phyloP scores from a whole-genome alignment of 805 yeast genomes.

The Phaffomyces antillensis region DNA sequence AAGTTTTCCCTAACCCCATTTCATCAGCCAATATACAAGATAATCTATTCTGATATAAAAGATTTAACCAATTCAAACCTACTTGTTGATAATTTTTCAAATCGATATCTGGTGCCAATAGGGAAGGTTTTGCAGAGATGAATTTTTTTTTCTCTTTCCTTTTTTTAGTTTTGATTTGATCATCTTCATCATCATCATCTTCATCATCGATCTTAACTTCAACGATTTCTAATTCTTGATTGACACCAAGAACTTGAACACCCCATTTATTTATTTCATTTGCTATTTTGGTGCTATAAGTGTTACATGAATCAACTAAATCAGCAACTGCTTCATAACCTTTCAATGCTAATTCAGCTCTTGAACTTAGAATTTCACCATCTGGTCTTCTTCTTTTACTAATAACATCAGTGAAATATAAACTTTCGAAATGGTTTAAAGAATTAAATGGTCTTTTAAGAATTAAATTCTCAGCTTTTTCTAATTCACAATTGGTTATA shows the following conservation, averaged over 20 bases:
- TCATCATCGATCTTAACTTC: constrained; percentile 35
- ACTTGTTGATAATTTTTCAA: constrained; percentile 91
- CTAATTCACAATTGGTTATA: constrained; percentile 63
- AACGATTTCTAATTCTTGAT: constrained; percentile 61
- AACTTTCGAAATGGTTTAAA: constrained; percentile 51
- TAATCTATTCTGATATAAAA: constrained; percentile 68
- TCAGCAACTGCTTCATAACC: constrained; percentile 95
- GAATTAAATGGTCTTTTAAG: constrained; percentile 61
- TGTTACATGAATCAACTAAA: constrained; percentile 76
- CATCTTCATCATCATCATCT: constrained; percentile 26
- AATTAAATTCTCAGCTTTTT: constrained; percentile 57
- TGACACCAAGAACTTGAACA: constrained; percentile 55
- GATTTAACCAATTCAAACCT: constrained; percentile 90
- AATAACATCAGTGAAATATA: constrained; percentile 37
- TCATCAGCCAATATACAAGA: constrained; percentile 97
- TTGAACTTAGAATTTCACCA: constrained; percentile 71
- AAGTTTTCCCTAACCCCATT: constrained; percentile 97
- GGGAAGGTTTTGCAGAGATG: constrained; percentile 64
- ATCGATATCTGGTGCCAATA: constrained; percentile 54
- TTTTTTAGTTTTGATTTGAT: constrained; percentile 24
- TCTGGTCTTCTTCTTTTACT: constrained; percentile 42
- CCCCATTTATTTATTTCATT: constrained; percentile 83
- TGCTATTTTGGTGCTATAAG: constrained; percentile 65
- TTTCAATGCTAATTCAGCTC: constrained; percentile 58
- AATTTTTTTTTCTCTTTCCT: constrained; percentile 28